A percentile compares a stretch with the other conserved stretches of the same genome.
phyloP scores from a whole-genome alignment of 768 basidiomycete genomes.

The Boletus fagicola region DNA sequence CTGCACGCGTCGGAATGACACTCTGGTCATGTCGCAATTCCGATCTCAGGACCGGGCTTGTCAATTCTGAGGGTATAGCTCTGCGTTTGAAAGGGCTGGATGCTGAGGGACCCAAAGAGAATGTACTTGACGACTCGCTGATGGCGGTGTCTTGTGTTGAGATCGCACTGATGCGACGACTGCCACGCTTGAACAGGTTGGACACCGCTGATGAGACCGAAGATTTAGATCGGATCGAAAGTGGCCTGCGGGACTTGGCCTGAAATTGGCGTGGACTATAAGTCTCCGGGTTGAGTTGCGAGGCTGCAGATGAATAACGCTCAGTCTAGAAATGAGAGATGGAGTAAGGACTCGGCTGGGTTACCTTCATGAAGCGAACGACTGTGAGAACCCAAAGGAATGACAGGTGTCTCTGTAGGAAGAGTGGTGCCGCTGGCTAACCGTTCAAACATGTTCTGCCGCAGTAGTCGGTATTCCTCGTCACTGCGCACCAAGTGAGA shows the following conservation, averaged over 20 bases:
- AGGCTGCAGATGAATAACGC: conserved; percentile 8
- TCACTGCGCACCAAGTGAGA: conserved; percentile 47
- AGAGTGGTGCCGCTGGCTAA: conserved; percentile 57
- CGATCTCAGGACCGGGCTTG: conserved; percentile 16
- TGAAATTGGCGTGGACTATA: conserved; percentile 32
- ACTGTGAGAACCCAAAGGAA: conserved; percentile 48
- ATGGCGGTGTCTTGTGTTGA: conserved; percentile 44
- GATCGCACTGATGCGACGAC: conserved; percentile 29
- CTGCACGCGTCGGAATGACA: conserved; percentile 39
- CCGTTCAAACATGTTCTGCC: conserved; percentile 82
- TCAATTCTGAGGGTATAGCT: conserved; percentile 47
- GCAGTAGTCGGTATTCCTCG: conserved; percentile 80
- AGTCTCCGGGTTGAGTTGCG: conserved; percentile 17
- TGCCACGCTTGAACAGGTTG: conserved; percentile 50
- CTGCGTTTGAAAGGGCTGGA: conserved; percentile 39
- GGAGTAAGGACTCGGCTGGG: neutral
- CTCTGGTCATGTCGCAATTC: conserved; percentile 43
- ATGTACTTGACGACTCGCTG: conserved; percentile 45
- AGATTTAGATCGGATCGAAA: conserved; percentile 51
- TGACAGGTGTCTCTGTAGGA: conserved; percentile 61
- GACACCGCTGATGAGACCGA: conserved; percentile 53
- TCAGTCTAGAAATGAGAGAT: conserved; percentile 4
- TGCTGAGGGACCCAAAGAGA: conserved; percentile 29
- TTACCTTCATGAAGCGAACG: conserved; percentile 21
- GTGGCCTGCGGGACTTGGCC: conserved; percentile 40